Conservation (phyloP, 2,329 filamentous ascomycete species). For the Penicillium verrucosum region DNA sequence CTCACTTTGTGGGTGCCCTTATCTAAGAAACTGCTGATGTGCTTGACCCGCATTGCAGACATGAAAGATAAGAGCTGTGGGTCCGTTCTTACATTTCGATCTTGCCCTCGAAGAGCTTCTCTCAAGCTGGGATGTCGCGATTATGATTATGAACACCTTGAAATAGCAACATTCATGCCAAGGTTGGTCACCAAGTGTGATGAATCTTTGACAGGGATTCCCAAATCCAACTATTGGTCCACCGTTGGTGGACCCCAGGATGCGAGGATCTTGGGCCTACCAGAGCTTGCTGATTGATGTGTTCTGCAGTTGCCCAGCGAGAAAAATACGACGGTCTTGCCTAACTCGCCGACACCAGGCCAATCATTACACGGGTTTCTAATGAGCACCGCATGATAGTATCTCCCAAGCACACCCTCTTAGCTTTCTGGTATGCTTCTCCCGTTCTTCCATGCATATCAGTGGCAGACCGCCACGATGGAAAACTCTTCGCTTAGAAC, state of each 20-base stretch:
- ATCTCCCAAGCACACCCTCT: background rate
- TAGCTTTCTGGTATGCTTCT: conserved; percentile 18
- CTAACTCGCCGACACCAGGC: background rate
- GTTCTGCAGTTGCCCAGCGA: background rate
- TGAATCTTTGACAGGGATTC: background rate
- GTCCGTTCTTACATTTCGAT: background rate
- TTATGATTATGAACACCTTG: background rate
- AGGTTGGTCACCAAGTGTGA: background rate
- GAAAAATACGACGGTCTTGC: background rate
- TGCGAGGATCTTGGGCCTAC: background rate
- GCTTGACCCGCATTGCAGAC: background rate
- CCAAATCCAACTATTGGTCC: background rate
- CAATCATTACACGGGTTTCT: background rate
- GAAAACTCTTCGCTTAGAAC: background rate
- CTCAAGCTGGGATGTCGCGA: background rate
- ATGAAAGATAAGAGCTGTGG: conserved; percentile 1
- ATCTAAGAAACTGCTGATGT: background rate
- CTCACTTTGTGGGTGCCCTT: background rate
- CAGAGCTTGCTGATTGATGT: background rate
- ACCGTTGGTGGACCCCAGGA: background rate
- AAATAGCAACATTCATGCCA: background rate
- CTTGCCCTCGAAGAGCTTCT: background rate
- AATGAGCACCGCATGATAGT: conserved; percentile 4
- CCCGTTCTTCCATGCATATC: conserved; percentile 31
- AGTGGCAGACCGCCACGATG: conserved; percentile 15